These are phyloP conservation scores for Cadophora sp. DNA, from an alignment of 2,329 filamentous ascomycete species.

Conservation along the genomic window DNA sequence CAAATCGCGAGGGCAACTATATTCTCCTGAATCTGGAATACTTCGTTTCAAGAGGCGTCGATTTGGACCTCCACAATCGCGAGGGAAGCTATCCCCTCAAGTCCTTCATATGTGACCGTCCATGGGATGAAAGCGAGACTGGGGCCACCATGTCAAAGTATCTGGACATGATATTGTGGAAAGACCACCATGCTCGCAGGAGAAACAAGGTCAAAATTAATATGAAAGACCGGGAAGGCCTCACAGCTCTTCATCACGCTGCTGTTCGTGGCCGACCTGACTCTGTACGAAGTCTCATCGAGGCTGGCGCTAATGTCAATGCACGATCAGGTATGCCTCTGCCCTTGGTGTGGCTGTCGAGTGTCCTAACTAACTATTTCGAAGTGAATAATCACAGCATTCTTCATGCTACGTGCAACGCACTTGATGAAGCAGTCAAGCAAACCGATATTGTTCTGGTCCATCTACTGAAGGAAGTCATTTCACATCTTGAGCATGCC, in stretches of 20 bases:
- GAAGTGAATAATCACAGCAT: background rate
- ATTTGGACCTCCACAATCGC: conserved; percentile 18
- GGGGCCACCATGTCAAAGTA: conserved; percentile 31
- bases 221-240: conserved; percentile 24
- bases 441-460: conserved; percentile 16
- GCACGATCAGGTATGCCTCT: conserved; percentile 17
- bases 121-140: conserved; percentile 17
- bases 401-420: conserved; percentile 14
- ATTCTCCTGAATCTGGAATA: conserved; percentile 13
- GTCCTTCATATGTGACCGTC: conserved; percentile 12
- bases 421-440: conserved; percentile 9
- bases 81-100: conserved; percentile 9
- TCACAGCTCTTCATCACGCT: conserved; percentile 22
- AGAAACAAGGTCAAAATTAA: conserved; percentile 27
- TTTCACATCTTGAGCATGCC: conserved; percentile 28
- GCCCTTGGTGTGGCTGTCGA: background rate
- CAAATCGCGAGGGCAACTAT: conserved; percentile 12
- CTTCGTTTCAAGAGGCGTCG: conserved; percentile 19
- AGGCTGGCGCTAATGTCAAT: conserved; percentile 21
- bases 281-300: conserved; percentile 25
- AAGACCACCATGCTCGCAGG: conserved; percentile 7
- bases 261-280: conserved; percentile 22
- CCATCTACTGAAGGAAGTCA: conserved; percentile 23
- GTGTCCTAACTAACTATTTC: background rate
- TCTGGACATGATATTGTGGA: conserved; percentile 23